These are phyloP conservation scores for Fusarium anguioides DNA, from an alignment of 2,329 filamentous ascomycete genomes.

Conservation along the genomic window DNA sequence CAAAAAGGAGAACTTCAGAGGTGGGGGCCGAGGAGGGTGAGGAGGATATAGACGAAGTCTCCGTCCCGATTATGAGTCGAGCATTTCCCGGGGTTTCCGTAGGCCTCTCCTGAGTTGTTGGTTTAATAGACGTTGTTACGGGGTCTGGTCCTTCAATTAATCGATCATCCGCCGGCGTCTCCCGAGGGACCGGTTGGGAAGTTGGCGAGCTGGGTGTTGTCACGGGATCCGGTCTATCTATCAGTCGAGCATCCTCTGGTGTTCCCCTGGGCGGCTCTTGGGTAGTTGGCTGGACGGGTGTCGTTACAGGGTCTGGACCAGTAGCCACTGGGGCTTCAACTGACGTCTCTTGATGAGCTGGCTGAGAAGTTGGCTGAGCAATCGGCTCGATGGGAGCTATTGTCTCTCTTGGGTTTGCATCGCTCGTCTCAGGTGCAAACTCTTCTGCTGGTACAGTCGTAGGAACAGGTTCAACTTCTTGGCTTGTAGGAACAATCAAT, in stretches of 20 bases:
- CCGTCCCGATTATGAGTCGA: constrained; percentile 12
- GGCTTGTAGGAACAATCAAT: constrained; percentile 24
- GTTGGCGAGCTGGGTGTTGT: constrained; percentile 10
- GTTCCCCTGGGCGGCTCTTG: constrained; percentile 10
- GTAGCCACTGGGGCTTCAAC: not conserved
- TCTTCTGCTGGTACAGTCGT: constrained; percentile 27
- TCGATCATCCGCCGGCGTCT: constrained; percentile 16
- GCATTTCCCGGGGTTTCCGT: constrained; percentile 15
- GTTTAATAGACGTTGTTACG: constrained; percentile 1
- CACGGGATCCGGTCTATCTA: constrained; percentile 11
- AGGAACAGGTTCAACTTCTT: constrained; percentile 9
- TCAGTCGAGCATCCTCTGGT: constrained; percentile 8
- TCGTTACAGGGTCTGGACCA: not conserved
- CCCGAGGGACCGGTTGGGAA: constrained; percentile 2
- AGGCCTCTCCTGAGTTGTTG: not conserved
- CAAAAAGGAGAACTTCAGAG: constrained; percentile 33
- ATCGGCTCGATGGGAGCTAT: not conserved
- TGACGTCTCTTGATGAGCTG: not conserved
- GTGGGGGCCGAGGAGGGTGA: not conserved
- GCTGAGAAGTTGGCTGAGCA: constrained; percentile 19
- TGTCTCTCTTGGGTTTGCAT: constrained; percentile 13
- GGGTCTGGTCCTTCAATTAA: constrained; percentile 12
- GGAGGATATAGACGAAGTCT: not conserved
- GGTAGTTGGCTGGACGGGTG: constrained; percentile 1
- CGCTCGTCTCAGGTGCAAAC: constrained; percentile 13